Evolutionary conservation across 2,329 filamentous ascomycete species (phyloP).

Genomic region (Neofusicoccum laricinum): DNA sequence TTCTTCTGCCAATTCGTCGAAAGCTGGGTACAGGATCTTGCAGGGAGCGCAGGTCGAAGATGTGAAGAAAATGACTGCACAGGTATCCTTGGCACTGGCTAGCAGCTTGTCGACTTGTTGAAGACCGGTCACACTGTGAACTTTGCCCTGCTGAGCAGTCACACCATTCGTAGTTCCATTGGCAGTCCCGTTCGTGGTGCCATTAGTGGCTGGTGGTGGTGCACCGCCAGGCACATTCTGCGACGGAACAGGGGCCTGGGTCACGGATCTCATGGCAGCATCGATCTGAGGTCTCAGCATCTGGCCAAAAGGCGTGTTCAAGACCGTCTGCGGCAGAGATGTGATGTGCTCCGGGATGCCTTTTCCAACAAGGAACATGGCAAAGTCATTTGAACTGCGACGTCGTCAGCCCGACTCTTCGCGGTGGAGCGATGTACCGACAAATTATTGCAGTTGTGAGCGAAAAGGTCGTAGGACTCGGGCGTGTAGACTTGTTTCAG

Average conservation of each 20-base stretch:
- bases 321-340: slow-evolving; percentile 78
- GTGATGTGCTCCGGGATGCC: slow-evolving; percentile 86
- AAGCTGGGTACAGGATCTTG: slow-evolving; percentile 77
- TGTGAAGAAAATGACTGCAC: slow-evolving; percentile 87
- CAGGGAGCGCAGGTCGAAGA: slow-evolving; percentile 83
- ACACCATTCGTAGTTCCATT: background rate
- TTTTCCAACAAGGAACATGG: slow-evolving; percentile 83
- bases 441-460: slow-evolving; percentile 97
- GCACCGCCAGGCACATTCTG: slow-evolving; percentile 23
- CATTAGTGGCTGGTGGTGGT: slow-evolving; percentile 1
- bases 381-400: slow-evolving; percentile 70
- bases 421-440: background rate
- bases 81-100: slow-evolving; percentile 59
- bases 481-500: slow-evolving; percentile 78
- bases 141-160: slow-evolving; percentile 42
- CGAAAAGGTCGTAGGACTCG: slow-evolving; percentile 83
- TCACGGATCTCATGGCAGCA: slow-evolving; percentile 59
- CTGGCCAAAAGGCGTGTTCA: slow-evolving; percentile 81
- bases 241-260: slow-evolving; percentile 53
- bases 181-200: slow-evolving; percentile 1
- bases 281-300: slow-evolving; percentile 81
- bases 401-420: background rate
- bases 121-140: slow-evolving; percentile 61
- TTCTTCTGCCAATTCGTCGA: slow-evolving; percentile 75
- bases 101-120: slow-evolving; percentile 61